phyloP scores from a whole-genome alignment of 306 rosid genomes.

The Casuarina cunninghamiana region DNA sequence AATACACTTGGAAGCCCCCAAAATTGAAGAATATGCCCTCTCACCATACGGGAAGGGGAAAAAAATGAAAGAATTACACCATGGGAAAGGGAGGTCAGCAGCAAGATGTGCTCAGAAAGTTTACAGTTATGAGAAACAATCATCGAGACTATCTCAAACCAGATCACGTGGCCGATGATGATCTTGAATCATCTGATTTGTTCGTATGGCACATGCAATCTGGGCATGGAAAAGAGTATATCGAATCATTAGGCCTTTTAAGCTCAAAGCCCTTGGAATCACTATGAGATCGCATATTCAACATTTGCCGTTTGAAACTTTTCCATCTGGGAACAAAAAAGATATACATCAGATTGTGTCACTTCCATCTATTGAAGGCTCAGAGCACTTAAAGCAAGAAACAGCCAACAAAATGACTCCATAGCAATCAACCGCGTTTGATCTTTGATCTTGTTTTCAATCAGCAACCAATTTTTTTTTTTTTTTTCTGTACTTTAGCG shows the following conservation, averaged over 20 bases:
- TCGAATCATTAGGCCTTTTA: conserved; percentile 85
- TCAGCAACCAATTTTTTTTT: neutral
- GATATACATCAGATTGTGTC: conserved; percentile 23
- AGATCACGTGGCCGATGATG: conserved; percentile 55
- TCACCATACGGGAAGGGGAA: conserved; percentile 35
- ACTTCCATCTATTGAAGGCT: neutral
- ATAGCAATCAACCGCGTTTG: neutral
- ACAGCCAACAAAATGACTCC: neutral
- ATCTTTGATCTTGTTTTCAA: neutral
- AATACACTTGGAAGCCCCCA: conserved; percentile 49
- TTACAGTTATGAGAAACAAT: conserved; percentile 38
- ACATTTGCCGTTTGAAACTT: conserved; percentile 83
- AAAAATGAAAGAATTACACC: conserved; percentile 70
- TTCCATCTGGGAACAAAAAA: conserved; percentile 69
- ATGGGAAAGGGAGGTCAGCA: conserved; percentile 46
- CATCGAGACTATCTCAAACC: conserved; percentile 27
- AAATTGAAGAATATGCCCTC: conserved; percentile 54
- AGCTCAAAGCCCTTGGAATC: conserved; percentile 92
- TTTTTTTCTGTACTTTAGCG: neutral
- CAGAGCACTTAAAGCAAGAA: neutral
- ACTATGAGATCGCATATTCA: conserved; percentile 78
- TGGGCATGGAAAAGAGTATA: conserved; percentile 96
- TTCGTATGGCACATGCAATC: conserved; percentile 90
- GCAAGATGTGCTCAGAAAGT: conserved; percentile 49
- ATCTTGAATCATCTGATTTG: conserved; percentile 59